Evolutionary conservation across 129 eudicot species (phyloP).

Genomic region (Glebionis coronaria): DNA sequence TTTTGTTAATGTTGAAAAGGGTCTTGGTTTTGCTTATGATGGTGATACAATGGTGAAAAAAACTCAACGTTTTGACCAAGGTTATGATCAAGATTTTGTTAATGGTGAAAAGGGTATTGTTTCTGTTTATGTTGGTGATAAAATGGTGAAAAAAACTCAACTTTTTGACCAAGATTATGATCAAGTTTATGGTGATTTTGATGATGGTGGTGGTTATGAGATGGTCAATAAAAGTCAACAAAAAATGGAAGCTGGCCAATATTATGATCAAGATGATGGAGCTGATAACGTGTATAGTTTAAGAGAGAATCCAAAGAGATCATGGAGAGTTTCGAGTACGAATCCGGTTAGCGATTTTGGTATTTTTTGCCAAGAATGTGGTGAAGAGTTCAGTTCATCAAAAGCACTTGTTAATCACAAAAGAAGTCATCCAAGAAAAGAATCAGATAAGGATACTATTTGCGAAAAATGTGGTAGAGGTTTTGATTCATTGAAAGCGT

Average conservation of each 20-base stretch:
- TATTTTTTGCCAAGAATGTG: slow-evolving; percentile 49
- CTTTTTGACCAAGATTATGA: slow-evolving; percentile 27
- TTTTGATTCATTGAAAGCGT: slow-evolving; percentile 63
- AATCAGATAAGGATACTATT: slow-evolving; percentile 11
- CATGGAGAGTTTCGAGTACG: slow-evolving; percentile 58
- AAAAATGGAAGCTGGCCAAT: slow-evolving; percentile 31
- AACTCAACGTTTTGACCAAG: slow-evolving; percentile 22
- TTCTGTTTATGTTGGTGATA: neutral
- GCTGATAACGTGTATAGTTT: slow-evolving; percentile 35
- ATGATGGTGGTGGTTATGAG: slow-evolving; percentile 10
- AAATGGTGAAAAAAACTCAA: slow-evolving; percentile 5
- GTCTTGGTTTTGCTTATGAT: slow-evolving; percentile 7
- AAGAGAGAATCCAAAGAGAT: slow-evolving; percentile 68
- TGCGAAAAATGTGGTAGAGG: slow-evolving; percentile 68
- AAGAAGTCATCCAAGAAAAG: slow-evolving; percentile 49
- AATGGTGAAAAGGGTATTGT: slow-evolving; percentile 18
- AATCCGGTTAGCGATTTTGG: slow-evolving; percentile 12
- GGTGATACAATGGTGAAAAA: slow-evolving; percentile 10
- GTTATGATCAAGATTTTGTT: slow-evolving; percentile 11
- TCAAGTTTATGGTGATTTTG: slow-evolving; percentile 17
- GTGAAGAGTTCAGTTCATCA: slow-evolving; percentile 45
- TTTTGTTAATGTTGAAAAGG: slow-evolving; percentile 23
- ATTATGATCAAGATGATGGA: slow-evolving; percentile 7
- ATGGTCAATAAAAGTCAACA: slow-evolving; percentile 28
- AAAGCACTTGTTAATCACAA: slow-evolving; percentile 58